Conservation (phyloP, 345 rosid genomes). For the Aquilaria yunnanensis region DNA sequence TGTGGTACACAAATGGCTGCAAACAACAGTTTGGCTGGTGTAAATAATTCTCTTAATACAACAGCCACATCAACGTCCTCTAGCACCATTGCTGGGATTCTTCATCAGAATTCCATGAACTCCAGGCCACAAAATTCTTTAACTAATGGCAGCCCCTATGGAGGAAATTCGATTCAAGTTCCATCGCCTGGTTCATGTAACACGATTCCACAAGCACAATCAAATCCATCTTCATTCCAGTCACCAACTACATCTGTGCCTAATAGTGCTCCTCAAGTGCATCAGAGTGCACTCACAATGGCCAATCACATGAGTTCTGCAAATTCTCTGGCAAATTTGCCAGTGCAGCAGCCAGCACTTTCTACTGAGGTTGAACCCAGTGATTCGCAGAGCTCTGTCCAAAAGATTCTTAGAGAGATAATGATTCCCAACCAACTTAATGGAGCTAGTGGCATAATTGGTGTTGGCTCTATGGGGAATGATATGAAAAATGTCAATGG, state of each 20-base stretch:
- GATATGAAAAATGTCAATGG: conserved; percentile 56
- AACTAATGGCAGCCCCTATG: conserved; percentile 76
- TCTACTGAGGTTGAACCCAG: conserved; percentile 51
- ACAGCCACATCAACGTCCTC: conserved; percentile 60
- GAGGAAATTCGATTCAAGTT: conserved; percentile 67
- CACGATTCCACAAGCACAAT: conserved; percentile 58
- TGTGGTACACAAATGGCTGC: conserved; percentile 40
- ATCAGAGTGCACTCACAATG: conserved; percentile 44
- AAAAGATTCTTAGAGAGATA: conserved; percentile 78
- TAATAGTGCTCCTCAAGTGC: conserved; percentile 44
- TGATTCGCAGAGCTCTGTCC: conserved; percentile 75
- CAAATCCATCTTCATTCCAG: conserved; percentile 64
- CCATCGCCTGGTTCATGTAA: conserved; percentile 74
- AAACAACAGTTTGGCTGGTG: conserved; percentile 43
- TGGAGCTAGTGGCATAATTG: conserved; percentile 43
- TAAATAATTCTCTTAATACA: conserved; percentile 48
- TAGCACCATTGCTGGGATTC: conserved; percentile 75
- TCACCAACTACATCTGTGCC: conserved; percentile 61
- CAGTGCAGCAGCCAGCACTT: conserved; percentile 54
- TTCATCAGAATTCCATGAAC: conserved; percentile 89
- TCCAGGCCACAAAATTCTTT: conserved; percentile 68
- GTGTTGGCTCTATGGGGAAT: conserved; percentile 47
- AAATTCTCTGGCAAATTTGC: conserved; percentile 50
- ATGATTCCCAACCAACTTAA: conserved; percentile 62
- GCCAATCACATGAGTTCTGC: conserved; percentile 49